phyloP scores from a whole-genome alignment of 805 yeast species.

The Kodamaea hsintzibuensis region DNA sequence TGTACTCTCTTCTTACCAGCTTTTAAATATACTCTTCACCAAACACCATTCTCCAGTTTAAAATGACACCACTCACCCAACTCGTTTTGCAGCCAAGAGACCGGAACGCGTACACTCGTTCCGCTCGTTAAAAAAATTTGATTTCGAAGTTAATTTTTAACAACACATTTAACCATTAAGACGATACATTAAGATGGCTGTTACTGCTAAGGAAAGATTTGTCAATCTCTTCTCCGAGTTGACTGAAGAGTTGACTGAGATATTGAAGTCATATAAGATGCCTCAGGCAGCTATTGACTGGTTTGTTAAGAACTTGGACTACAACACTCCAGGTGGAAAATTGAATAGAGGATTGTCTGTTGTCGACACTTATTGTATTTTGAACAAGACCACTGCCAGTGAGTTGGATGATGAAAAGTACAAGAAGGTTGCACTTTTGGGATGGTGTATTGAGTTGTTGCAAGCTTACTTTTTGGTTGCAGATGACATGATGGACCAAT shows the following conservation, averaged over 20 bases:
- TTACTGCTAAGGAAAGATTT: constrained; percentile 53
- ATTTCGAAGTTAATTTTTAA: neutral
- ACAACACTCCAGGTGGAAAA: constrained; percentile 96
- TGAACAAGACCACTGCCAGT: constrained; percentile 59
- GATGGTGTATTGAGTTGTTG: constrained; percentile 92
- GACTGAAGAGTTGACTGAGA: constrained; percentile 70
- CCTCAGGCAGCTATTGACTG: constrained; percentile 84
- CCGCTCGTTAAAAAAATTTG: neutral
- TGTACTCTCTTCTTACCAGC: no score
- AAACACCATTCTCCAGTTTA: no score
- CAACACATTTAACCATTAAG: neutral
- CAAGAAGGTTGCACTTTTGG: constrained; percentile 81
- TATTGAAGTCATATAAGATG: constrained; percentile 70
- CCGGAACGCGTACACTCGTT: neutral
- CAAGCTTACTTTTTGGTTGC: constrained; percentile 98
- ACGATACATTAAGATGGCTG: constrained; percentile 15
- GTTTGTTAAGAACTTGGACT: constrained; percentile 70
- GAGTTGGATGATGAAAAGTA: constrained; percentile 71
- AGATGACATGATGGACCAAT: constrained; percentile 97
- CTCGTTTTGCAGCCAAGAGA: neutral
- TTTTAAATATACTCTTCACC: no score
- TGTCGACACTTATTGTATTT: constrained; percentile 83
- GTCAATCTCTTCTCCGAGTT: constrained; percentile 70
- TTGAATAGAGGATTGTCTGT: constrained; percentile 95
- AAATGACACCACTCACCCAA: no score